Evolutionary conservation across 108 stramenopile genomes (phyloP).

Genomic region (Skeletonema costatum): DNA sequence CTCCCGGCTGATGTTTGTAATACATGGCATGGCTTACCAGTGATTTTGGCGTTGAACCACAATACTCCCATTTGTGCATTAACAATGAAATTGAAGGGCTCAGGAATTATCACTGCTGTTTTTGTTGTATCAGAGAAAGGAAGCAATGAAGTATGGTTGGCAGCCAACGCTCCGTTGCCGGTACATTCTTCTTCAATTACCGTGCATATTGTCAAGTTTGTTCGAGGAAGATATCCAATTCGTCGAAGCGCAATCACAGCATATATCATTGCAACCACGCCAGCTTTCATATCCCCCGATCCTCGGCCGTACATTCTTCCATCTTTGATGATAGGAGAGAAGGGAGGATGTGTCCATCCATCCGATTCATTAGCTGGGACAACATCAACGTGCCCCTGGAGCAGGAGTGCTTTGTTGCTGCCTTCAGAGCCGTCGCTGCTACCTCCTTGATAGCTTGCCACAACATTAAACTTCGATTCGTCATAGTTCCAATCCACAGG

Average conservation of each 20-base stretch:
- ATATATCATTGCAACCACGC: constrained; percentile 21
- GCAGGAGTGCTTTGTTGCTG: background rate
- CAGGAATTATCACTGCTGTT: constrained; percentile 29
- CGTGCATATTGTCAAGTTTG: constrained; percentile 24
- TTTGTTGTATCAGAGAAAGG: background rate
- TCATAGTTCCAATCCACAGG: constrained; percentile 26
- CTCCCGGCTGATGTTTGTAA: constrained; percentile 17
- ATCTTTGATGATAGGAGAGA: constrained; percentile 9
- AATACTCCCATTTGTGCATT: constrained; percentile 30
- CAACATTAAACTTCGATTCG: constrained; percentile 31
- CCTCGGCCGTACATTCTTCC: constrained; percentile 29
- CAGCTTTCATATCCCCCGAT: constrained; percentile 33
- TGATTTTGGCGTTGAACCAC: constrained; percentile 22
- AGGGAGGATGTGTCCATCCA: constrained; percentile 25
- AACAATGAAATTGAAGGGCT: constrained; percentile 23
- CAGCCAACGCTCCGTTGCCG: constrained; percentile 26
- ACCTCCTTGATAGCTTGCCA: constrained; percentile 10
- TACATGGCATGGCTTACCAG: constrained; percentile 27
- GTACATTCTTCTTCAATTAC: constrained; percentile 37
- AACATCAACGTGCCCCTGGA: constrained; percentile 28
- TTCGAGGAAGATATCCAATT: constrained; percentile 16
- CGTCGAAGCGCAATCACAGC: constrained; percentile 16
- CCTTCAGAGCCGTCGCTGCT: background rate
- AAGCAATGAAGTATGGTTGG: background rate
- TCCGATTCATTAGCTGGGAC: constrained; percentile 17